Evolutionary conservation across 495 filamentous ascomycete genomes (phyloP).

Genomic region (Pyronema omphalodes): DNA sequence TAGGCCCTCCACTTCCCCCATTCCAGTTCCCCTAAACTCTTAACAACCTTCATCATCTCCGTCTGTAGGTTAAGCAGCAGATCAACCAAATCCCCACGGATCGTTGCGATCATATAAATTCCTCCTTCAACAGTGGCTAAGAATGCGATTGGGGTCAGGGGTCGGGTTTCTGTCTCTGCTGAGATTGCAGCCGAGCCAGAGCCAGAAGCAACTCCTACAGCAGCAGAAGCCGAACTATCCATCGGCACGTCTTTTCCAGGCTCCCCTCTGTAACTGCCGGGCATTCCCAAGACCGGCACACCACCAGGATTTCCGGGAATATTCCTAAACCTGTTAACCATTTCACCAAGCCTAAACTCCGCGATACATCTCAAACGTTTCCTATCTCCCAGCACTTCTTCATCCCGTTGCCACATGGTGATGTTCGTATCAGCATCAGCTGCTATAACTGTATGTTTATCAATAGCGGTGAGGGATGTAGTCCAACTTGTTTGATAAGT

Average conservation of each 20-base stretch:
- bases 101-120: constrained; percentile 72
- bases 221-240: not conserved
- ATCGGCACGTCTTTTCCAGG: no score
- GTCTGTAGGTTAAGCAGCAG: constrained; percentile 70
- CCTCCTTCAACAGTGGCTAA: constrained; percentile 81
- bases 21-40: constrained; percentile 48
- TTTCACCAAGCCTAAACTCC: constrained; percentile 73
- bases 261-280: no score
- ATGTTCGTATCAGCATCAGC: constrained; percentile 78
- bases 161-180: not conserved
- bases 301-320: not conserved
- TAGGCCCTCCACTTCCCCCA: constrained; percentile 69
- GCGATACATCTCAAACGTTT: constrained; percentile 51
- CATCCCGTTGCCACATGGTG: constrained; percentile 54
- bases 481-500: constrained; percentile 67
- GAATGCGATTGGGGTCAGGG: constrained; percentile 52
- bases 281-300: no score
- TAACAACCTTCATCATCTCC: constrained; percentile 37
- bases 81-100: constrained; percentile 49
- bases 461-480: constrained; percentile 58
- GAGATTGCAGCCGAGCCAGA: not conserved
- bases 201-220: no score
- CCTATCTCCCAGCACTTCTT: constrained; percentile 37
- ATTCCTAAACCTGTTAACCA: constrained; percentile 67
- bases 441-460: constrained; percentile 53